These are phyloP conservation scores for Kwoniella dejecticola DNA, from an alignment of 768 basidiomycete genomes.

Conservation along the genomic window DNA sequence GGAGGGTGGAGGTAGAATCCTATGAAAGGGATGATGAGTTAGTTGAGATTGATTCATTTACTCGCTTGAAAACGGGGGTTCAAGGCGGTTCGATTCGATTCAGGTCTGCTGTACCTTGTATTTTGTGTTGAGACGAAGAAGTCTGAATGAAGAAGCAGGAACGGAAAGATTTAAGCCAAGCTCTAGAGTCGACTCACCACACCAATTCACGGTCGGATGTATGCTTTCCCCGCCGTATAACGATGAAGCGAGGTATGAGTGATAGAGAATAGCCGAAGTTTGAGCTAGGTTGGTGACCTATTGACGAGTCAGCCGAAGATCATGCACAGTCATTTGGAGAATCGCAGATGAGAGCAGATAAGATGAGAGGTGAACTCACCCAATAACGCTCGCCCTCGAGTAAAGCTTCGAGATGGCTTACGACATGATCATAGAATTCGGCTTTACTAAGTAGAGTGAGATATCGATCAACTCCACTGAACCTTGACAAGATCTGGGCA, in stretches of 20 bases:
- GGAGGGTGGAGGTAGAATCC: slow-evolving; percentile 76
- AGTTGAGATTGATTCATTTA: no score
- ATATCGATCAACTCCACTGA: neutral
- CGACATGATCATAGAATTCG: slow-evolving; percentile 79
- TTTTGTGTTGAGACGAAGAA: no score
- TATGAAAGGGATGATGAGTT: slow-evolving; percentile 57
- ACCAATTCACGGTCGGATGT: slow-evolving; percentile 82
- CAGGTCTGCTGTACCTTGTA: no score
- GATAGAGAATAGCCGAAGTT: slow-evolving; percentile 76
- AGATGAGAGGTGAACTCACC: slow-evolving; percentile 63
- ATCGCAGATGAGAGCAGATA: no score
- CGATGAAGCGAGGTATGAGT: slow-evolving; percentile 70
- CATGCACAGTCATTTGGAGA: neutral
- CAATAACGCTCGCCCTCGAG: slow-evolving; percentile 72
- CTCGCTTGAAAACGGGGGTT: no score
- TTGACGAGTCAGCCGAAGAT: no score
- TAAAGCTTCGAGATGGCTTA: slow-evolving; percentile 65
- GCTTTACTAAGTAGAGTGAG: slow-evolving; percentile 59
- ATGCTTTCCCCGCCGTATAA: slow-evolving; percentile 63
- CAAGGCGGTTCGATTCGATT: no score
- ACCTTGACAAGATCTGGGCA: no score
- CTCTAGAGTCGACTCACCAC: slow-evolving; percentile 68
- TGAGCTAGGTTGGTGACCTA: slow-evolving; percentile 88
- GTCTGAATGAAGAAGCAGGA: no score
- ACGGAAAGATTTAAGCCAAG: no score